These are phyloP conservation scores for Eucalyptus regnans DNA, from an alignment of 345 rosid genomes.

Conservation along the genomic window DNA sequence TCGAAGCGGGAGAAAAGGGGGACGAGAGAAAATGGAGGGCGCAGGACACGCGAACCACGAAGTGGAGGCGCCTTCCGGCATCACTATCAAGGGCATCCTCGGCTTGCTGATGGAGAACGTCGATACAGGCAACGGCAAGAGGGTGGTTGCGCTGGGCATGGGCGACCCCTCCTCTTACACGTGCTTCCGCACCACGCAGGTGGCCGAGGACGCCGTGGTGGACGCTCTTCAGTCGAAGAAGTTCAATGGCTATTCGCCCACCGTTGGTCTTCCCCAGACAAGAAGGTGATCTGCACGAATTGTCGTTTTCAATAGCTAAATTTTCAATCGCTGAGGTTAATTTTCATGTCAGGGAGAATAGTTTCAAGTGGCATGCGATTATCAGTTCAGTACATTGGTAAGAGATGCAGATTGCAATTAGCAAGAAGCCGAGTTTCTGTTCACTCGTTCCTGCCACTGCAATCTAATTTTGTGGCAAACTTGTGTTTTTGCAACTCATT, in stretches of 20 bases:
- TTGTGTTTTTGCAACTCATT: not conserved
- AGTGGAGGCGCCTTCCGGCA: slow-evolving; percentile 23
- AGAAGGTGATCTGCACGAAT: slow-evolving; percentile 37
- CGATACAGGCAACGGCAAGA: slow-evolving; percentile 23
- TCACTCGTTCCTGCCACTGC: not conserved
- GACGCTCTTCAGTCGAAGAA: slow-evolving; percentile 62
- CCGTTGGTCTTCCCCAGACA: slow-evolving; percentile 81
- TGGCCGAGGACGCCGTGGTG: slow-evolving; percentile 50
- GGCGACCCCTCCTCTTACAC: slow-evolving; percentile 88
- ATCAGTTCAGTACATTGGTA: not conserved
- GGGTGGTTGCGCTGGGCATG: slow-evolving; percentile 66
- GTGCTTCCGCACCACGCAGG: slow-evolving; percentile 60
- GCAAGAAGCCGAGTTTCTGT: not conserved
- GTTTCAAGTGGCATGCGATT: not conserved
- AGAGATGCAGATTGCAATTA: not conserved
- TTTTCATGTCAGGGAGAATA: not conserved
- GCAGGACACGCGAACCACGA: slow-evolving; percentile 1
- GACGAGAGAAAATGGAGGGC: not conserved
- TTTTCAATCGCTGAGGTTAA: too few species aligned
- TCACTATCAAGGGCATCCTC: slow-evolving; percentile 75
- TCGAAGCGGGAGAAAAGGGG: not conserved
- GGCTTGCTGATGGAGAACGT: slow-evolving; percentile 49
- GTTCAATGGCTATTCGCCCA: slow-evolving; percentile 91
- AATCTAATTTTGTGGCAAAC: not conserved
- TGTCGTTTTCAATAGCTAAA: not conserved